Percentiles rank a stretch among this genome's conserved stretches.
phyloP scores from a whole-genome alignment of 169 alveolate species.

The Miamiensis avidus region DNA sequence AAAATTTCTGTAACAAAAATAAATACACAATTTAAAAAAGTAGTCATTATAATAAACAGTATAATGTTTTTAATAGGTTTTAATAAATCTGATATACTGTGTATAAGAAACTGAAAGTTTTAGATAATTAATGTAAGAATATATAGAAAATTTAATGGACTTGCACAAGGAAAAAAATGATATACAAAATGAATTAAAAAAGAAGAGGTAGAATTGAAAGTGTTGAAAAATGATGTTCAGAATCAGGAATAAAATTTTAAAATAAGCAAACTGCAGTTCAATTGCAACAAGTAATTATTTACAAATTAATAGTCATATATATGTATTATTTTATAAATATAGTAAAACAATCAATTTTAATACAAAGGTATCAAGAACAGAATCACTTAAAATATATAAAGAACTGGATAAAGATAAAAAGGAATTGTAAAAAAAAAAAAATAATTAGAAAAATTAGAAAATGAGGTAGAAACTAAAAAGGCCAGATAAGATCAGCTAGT shows the following conservation, averaged over 20 bases:
- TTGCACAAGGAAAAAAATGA: not conserved
- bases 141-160: not conserved
- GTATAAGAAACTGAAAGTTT: not conserved
- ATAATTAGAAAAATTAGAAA: not conserved
- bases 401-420: not conserved
- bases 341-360: too few species aligned
- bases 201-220: not conserved
- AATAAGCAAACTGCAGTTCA: not conserved
- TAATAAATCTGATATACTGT: not conserved
- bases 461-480: not conserved
- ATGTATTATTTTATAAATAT: too few species aligned
- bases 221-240: not conserved
- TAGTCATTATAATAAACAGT: not conserved
- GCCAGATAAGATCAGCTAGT: not conserved
- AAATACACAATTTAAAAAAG: too few species aligned
- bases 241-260: not conserved
- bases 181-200: not conserved
- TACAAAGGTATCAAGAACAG: not conserved
- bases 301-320: too few species aligned
- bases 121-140: not conserved
- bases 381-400: not conserved
- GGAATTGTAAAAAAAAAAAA: not conserved
- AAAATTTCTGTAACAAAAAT: not conserved
- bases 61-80: too few species aligned
- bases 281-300: not conserved